Evolutionary conservation across 331 rosid species (phyloP), one percentile per base, ranked within the genome.

Genomic region (Cucumis variabilis): DNA sequence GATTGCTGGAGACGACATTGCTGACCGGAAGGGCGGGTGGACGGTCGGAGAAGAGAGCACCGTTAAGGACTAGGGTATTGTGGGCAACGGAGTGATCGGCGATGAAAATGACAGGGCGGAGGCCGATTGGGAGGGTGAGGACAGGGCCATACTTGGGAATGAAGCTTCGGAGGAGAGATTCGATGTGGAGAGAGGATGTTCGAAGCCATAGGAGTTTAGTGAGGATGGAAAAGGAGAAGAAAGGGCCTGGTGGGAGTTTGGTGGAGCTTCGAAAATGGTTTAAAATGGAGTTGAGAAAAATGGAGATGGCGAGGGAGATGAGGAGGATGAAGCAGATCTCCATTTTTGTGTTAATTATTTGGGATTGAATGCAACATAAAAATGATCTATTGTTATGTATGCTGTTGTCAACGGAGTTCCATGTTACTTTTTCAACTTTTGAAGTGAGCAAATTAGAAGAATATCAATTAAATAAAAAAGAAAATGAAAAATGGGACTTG

Each of bases 211-310:
- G n/a, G 24, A 92, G 11, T 23, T 7, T 73, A 58, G 90, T 73
- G 72, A 91, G 9, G n/a, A 92, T 11, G 13, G 94, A 53, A 14
- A 53, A 53, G 93, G 69, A 92, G 46, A 66, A 41, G 33, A 2
- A 12, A 51, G 98, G 98, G 9, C 94, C 98, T 0, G 98, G 96
- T 21, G 98, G 60, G 96, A 96, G 24, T 92, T 95, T 0, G 95
- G 95, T 12, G 97, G 96, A 92, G 95, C 0, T 86, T 85, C 66
- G 37, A 16, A 14, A 27, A 11, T 65, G 41, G 41, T 41, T 14
- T 28, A 48, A 44, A 13, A 84, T 65, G 30, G 76, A 37, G 6
- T 2, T 67, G 9, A 68, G 15, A 5, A 48, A 5, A 11, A 9
- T 11, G 66, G 13, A 37, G 62, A 16, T 25, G 72, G 19, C 30